A percentile compares a stretch with the other conserved stretches of the same genome.
Conservation (phyloP, 139 green algal species). For the Chlorella sorokiniana region DNA sequence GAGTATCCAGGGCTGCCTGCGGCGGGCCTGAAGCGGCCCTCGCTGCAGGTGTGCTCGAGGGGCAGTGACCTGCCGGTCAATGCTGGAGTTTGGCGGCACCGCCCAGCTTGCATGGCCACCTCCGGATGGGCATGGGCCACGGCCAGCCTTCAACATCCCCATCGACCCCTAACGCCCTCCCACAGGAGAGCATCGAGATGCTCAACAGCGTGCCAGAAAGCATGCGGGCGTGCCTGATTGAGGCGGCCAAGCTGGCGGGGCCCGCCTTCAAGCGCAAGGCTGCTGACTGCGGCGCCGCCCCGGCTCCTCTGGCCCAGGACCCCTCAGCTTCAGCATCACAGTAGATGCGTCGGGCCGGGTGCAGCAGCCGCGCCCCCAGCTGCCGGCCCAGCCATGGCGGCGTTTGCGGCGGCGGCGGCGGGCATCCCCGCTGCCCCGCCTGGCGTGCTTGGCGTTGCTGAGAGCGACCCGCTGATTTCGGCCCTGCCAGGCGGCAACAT, state of each 20-base stretch:
- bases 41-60: constrained; percentile 32
- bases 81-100: too few relatives aligned
- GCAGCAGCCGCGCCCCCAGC: constrained; percentile 7
- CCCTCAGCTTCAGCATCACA: constrained; percentile 18
- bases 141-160: neutral
- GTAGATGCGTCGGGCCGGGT: constrained; percentile 31
- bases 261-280: constrained; percentile 26
- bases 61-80: neutral
- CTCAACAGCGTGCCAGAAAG: constrained; percentile 26
- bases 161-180: too few relatives aligned
- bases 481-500: neutral
- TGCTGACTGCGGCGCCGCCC: neutral
- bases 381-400: neutral
- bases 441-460: neutral
- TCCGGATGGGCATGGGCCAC: neutral
- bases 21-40: constrained; percentile 19
- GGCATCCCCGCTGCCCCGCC: neutral
- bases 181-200: constrained; percentile 33
- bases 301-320: neutral
- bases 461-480: neutral
- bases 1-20: constrained; percentile 25
- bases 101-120: neutral
- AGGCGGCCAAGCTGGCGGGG: constrained; percentile 32
- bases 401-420: constrained; percentile 10
- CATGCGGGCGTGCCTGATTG: constrained; percentile 22